Percentiles rank a stretch among this genome's conserved stretches.
These are phyloP conservation scores for Colletotrichum chlorophyti DNA, from an alignment of 2,329 filamentous ascomycete genomes.

Conservation along the genomic window DNA sequence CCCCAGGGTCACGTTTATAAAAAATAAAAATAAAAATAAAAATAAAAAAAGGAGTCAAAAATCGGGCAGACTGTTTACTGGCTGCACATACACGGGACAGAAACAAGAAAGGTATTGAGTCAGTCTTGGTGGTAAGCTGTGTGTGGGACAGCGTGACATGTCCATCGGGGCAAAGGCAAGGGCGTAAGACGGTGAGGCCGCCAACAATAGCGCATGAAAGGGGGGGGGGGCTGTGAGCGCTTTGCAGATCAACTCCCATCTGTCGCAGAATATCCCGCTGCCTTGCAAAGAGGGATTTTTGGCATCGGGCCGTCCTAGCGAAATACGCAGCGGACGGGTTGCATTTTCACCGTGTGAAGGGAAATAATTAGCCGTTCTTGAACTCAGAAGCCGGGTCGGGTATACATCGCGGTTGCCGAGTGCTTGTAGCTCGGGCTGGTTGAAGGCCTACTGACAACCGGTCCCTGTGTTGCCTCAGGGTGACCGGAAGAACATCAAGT, in stretches of 20 bases:
- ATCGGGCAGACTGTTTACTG: not conserved
- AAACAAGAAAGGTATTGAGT: not conserved
- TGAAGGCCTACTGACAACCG: too few species aligned
- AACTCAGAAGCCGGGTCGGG: too few species aligned
- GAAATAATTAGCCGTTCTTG: too few species aligned
- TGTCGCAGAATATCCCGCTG: not conserved
- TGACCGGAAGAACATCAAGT: too few species aligned
- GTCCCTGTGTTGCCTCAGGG: too few species aligned
- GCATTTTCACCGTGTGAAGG: too few species aligned
- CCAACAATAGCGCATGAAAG: not conserved
- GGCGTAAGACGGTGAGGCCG: too few species aligned
- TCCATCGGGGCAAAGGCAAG: not conserved
- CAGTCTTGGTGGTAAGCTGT: conserved; percentile 9
- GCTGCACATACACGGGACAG: not conserved
- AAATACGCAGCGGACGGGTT: not conserved
- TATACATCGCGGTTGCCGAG: too few species aligned
- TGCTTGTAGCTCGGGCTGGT: too few species aligned
- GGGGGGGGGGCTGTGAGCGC: not conserved
- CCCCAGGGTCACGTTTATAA: not conserved
- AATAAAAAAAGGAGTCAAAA: too few species aligned
- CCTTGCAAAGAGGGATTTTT: not conserved
- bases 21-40: too few species aligned
- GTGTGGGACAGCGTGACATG: not conserved
- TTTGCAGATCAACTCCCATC: not conserved
- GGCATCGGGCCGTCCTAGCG: conserved; percentile 8